These are phyloP conservation scores for Penium margaritaceum DNA, from an alignment of 139 green algal genomes.

Conservation along the genomic window DNA sequence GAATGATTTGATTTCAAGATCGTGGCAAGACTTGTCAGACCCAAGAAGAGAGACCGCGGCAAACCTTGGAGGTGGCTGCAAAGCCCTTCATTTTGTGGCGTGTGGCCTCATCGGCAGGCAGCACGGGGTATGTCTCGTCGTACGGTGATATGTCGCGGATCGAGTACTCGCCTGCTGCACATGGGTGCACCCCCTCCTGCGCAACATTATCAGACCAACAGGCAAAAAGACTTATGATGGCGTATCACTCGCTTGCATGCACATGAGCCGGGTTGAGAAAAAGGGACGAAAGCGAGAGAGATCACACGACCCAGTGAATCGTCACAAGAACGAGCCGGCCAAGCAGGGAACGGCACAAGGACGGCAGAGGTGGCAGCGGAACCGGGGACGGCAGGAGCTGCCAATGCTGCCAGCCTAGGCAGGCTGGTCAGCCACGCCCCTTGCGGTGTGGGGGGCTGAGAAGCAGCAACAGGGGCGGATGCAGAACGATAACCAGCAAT, in stretches of 20 bases:
- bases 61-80: conserved; percentile 10
- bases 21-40: not conserved
- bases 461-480: no score
- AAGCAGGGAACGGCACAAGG: not conserved
- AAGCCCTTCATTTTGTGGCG: conserved; percentile 2
- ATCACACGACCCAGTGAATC: not conserved
- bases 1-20: not conserved
- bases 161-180: conserved; percentile 11
- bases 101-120: not conserved
- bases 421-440: no score
- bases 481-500: no score
- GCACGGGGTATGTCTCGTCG: conserved; percentile 11
- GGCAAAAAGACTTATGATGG: not conserved
- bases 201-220: not conserved
- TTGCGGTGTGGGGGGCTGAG: no score
- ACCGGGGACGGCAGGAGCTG: no score
- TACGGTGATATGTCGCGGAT: conserved; percentile 23
- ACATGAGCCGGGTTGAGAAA: not conserved
- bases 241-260: not conserved
- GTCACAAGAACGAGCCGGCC: not conserved
- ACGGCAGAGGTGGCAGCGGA: not conserved
- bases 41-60: not conserved
- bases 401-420: no score
- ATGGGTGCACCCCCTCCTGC: conserved; percentile 27
- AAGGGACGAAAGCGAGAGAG: not conserved